Conservation (phyloP, 441 rosid species). For the Hura crepitans region DNA sequence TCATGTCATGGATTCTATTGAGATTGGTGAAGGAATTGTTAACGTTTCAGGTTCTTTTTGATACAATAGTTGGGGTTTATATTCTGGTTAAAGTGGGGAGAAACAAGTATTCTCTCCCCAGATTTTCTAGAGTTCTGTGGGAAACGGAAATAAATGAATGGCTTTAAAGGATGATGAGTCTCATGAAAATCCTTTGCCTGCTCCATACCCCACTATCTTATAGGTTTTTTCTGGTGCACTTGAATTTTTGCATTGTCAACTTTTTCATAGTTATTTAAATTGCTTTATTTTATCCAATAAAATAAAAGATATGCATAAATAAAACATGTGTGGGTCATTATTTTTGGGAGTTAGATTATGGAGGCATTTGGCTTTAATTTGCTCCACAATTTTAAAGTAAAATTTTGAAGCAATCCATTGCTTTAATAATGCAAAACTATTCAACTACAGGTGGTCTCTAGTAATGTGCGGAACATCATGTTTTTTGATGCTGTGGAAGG, state of each 20-base stretch:
- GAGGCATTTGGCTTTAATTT: background rate
- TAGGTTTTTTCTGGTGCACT: no score
- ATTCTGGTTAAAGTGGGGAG: background rate
- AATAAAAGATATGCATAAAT: background rate
- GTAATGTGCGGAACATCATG: no score
- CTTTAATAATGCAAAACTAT: no score
- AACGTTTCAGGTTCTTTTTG: no score
- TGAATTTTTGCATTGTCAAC: no score
- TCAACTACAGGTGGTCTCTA: no score
- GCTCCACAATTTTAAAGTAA: background rate
- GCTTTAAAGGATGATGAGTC: background rate
- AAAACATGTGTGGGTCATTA: background rate
- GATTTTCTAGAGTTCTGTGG: background rate
- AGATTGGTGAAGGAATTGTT: background rate
- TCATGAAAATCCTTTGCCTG: background rate
- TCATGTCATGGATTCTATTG: background rate
- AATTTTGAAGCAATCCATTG: background rate
- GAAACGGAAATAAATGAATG: background rate
- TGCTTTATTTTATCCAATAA: background rate
- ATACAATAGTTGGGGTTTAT: no score
- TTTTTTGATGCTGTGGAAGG: no score
- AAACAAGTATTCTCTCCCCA: background rate
- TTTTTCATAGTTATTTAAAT: no score
- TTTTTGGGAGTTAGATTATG: background rate
- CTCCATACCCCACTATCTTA: no score